Evolutionary conservation across 2,329 filamentous ascomycete genomes (phyloP).

Genomic region (Cladosporium sp.): DNA sequence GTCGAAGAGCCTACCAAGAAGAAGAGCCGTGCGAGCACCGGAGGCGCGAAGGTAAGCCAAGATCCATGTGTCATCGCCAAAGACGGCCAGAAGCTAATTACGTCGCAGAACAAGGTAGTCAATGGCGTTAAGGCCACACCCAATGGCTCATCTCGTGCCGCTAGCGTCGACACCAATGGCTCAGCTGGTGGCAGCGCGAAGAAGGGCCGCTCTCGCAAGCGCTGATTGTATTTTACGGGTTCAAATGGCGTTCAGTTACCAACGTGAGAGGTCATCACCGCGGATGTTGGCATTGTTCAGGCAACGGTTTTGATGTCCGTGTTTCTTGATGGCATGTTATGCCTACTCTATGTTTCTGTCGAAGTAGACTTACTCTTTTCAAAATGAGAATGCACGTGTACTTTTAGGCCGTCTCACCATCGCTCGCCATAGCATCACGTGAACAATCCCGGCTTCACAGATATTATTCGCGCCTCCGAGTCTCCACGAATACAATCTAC

Average conservation of each 20-base stretch:
- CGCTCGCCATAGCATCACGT: neutral
- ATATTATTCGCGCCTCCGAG: neutral
- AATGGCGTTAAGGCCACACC: conserved; percentile 85
- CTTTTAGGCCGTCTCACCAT: neutral
- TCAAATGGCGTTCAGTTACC: conserved; percentile 9
- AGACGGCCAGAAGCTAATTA: neutral
- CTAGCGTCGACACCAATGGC: conserved; percentile 77
- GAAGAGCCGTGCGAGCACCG: conserved; percentile 75
- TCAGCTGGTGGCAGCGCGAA: conserved; percentile 53
- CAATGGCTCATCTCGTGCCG: conserved; percentile 76
- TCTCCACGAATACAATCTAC: conserved; percentile 2
- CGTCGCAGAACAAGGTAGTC: conserved; percentile 80
- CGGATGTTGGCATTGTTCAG: neutral
- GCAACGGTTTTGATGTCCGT: neutral
- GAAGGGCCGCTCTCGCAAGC: conserved; percentile 37
- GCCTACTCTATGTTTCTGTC: neutral
- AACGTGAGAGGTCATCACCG: neutral
- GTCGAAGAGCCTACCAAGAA: conserved; percentile 83
- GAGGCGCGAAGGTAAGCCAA: conserved; percentile 68
- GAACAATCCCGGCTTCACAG: neutral
- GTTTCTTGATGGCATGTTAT: conserved; percentile 4
- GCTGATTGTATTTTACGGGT: conserved; percentile 2
- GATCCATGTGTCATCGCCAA: neutral
- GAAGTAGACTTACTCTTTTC: conserved; percentile 9
- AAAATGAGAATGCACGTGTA: conserved; percentile 10